phyloP scores from a whole-genome alignment of 495 filamentous ascomycete genomes.

The Talaromyces borbonicus region DNA sequence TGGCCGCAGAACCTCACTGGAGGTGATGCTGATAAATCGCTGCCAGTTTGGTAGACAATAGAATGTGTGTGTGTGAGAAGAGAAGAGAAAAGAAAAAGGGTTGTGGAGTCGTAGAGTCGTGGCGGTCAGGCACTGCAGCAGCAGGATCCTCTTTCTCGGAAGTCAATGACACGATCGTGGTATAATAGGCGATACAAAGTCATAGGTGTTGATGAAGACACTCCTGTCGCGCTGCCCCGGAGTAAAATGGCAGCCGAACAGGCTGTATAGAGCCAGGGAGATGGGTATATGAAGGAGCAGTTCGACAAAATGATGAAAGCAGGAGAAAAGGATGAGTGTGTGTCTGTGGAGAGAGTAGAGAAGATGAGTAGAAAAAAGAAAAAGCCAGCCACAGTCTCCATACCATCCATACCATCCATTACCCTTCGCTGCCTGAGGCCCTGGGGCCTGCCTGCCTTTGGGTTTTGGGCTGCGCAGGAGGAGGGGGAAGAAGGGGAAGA shows the following conservation, averaged over 20 bases:
- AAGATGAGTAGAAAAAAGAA: constrained; percentile 7
- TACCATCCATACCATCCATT: no score
- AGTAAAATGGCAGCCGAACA: constrained; percentile 2
- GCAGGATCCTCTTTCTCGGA: constrained; percentile 4
- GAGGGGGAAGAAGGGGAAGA: no score
- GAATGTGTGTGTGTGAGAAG: background rate
- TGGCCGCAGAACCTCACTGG: constrained; percentile 12
- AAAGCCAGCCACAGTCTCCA: constrained; percentile 9
- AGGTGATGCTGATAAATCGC: no score
- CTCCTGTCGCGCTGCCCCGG: background rate
- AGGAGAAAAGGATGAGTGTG: constrained; percentile 6
- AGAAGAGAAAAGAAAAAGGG: no score
- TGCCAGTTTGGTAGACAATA: background rate
- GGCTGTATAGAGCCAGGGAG: constrained; percentile 4
- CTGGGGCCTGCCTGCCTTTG: no score
- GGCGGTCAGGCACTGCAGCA: constrained; percentile 17
- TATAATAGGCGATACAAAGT: constrained; percentile 17
- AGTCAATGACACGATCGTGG: constrained; percentile 12
- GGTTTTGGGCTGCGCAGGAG: no score
- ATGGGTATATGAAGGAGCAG: constrained; percentile 9
- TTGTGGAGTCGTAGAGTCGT: no score
- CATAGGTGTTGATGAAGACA: constrained; percentile 18
- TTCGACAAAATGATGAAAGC: constrained; percentile 7
- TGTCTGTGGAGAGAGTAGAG: constrained; percentile 6
- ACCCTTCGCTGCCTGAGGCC: constrained; percentile 4